phyloP scores from a whole-genome alignment of 768 basidiomycete species.

The Tylopilus subfusipes region DNA sequence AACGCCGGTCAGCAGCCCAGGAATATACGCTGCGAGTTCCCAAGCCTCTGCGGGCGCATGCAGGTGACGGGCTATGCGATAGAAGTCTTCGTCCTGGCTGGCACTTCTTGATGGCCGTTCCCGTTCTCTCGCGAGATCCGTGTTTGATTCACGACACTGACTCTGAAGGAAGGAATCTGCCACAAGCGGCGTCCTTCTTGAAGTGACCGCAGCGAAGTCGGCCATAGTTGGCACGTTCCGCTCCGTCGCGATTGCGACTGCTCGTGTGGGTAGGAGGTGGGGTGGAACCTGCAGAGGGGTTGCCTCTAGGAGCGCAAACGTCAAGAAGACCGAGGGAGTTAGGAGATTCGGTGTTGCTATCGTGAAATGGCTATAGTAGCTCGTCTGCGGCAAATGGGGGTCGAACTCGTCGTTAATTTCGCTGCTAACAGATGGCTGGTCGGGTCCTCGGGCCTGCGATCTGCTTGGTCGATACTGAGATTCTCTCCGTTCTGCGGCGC shows the following conservation, averaged over 20 bases:
- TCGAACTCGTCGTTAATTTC: conserved; percentile 10
- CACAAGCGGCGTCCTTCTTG: conserved; percentile 47
- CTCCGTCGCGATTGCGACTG: conserved; percentile 41
- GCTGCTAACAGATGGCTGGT: not conserved
- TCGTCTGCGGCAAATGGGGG: conserved; percentile 11
- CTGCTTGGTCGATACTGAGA: conserved; percentile 18
- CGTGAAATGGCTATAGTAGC: conserved; percentile 20
- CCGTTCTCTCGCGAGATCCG: conserved; percentile 30
- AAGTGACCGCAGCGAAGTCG: conserved; percentile 44
- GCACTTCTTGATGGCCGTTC: conserved; percentile 34
- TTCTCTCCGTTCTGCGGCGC: conserved; percentile 15
- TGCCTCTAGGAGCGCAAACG: conserved; percentile 50
- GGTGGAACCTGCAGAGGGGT: conserved; percentile 42
- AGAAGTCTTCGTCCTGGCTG: conserved; percentile 37
- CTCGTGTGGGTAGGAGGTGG: conserved; percentile 50
- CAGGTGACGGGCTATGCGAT: conserved; percentile 28
- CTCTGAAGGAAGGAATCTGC: conserved; percentile 38
- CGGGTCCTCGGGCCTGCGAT: conserved; percentile 23
- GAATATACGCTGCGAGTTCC: conserved; percentile 34
- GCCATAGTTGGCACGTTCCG: conserved; percentile 52
- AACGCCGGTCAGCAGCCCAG: conserved; percentile 49
- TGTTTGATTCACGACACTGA: conserved; percentile 28
- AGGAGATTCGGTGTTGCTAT: conserved; percentile 36
- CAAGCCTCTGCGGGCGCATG: conserved; percentile 17
- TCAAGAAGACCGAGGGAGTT: conserved; percentile 49